Evolutionary conservation across 345 rosid genomes (phyloP).

Genomic region (Gossypium anomalum): DNA sequence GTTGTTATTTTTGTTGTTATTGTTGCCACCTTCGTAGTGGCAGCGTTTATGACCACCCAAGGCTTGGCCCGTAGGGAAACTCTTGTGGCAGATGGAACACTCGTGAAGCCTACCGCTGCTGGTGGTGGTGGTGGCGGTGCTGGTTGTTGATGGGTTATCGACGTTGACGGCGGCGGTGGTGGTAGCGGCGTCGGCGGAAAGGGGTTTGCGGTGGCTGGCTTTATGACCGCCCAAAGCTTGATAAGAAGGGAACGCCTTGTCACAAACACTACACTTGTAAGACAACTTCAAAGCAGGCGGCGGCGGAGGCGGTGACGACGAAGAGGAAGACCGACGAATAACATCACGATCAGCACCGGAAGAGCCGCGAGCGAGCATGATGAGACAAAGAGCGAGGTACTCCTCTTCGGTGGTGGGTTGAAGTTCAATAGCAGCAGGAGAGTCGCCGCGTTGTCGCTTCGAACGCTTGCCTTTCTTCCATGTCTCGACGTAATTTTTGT

Average conservation of each 20-base stretch:
- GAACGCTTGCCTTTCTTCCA: conserved; percentile 24
- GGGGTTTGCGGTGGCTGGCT: conserved; percentile 83
- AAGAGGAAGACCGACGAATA: neutral
- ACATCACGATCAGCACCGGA: neutral
- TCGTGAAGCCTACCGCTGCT: conserved; percentile 60
- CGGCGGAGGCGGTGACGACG: conserved; percentile 13
- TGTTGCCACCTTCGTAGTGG: conserved; percentile 77
- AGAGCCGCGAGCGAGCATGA: conserved; percentile 19
- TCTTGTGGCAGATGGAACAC: conserved; percentile 88
- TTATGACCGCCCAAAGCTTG: conserved; percentile 97
- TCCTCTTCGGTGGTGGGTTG: conserved; percentile 13
- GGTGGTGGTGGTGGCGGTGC: conserved; percentile 10
- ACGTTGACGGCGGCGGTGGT: neutral
- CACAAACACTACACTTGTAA: conserved; percentile 75
- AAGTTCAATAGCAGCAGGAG: neutral
- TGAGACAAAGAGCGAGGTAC: conserved; percentile 21
- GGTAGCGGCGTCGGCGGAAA: conserved; percentile 10
- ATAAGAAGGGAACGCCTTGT: conserved; percentile 75
- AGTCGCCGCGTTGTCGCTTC: neutral
- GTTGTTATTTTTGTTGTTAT: neutral
- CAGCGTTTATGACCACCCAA: conserved; percentile 96
- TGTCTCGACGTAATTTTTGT: conserved; percentile 1
- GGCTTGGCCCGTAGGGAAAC: conserved; percentile 92
- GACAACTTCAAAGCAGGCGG: conserved; percentile 28
- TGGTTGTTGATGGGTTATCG: conserved; percentile 16